phyloP scores from a whole-genome alignment of 169 alveolate species.

The Plasmodium inui region DNA sequence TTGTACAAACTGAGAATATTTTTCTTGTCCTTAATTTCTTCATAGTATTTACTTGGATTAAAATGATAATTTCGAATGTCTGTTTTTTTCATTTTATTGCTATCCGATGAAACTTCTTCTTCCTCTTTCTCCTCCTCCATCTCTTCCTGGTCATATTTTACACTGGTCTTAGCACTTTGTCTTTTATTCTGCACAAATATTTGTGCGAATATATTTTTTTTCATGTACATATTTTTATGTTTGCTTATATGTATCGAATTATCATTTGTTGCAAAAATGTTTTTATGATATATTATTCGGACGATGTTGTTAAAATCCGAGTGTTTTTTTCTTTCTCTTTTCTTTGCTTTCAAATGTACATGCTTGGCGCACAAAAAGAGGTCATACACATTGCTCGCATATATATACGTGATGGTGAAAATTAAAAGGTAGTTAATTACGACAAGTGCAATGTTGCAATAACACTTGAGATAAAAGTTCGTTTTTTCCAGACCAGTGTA shows the following conservation, averaged over 20 bases:
- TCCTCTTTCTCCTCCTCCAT: conserved; percentile 12
- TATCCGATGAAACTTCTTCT: conserved; percentile 25
- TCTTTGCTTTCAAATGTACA: conserved; percentile 36
- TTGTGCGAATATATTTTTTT: conserved; percentile 69
- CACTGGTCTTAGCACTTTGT: conserved; percentile 24
- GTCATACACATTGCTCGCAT: conserved; percentile 45
- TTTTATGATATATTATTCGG: conserved; percentile 53
- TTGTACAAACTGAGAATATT: conserved; percentile 42
- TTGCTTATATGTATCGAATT: conserved; percentile 26
- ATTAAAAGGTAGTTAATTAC: conserved; percentile 37
- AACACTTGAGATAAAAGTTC: background rate
- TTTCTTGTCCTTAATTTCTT: conserved; percentile 55
- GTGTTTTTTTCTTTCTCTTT: conserved; percentile 48
- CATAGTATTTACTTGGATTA: conserved; percentile 51
- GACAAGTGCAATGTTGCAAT: background rate
- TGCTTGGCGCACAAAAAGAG: conserved; percentile 34
- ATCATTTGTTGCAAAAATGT: conserved; percentile 38
- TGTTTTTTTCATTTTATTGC: conserved; percentile 19
- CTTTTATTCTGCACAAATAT: conserved; percentile 69
- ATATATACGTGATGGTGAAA: conserved; percentile 33
- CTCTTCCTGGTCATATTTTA: conserved; percentile 34
- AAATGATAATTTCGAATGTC: conserved; percentile 20
- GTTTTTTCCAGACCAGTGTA: conserved; percentile 23
- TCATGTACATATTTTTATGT: conserved; percentile 53
- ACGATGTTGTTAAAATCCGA: conserved; percentile 50